Evolutionary conservation across 1,139 yeast species (phyloP), one percentile per base, ranked within the genome.

Genomic region (Taphrina flavorubra): DNA sequence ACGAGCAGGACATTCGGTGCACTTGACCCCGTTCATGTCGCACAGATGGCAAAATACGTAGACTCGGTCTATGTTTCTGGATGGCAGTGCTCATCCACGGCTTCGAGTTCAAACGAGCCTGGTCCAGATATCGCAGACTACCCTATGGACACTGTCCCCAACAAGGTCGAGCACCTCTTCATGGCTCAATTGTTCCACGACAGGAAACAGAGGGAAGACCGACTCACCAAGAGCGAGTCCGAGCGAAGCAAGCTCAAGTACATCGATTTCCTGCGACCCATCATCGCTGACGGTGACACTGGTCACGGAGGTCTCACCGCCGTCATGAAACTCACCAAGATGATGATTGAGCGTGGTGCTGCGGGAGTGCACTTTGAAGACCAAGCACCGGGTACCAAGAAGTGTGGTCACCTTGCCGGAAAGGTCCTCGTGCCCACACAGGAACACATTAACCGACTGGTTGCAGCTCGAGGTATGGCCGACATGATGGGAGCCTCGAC

Each of bases 231-330:
- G 72, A 76, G 94, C 60, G 81, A 82, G 74, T 84, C 79, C 67
- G 85, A 89, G 80, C 85, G 96, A 75, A 86, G 87, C 40, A 84
- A 86, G 76, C 76, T 81, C 58, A 80, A 80, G 70, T 77, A 81
- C 74, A 88, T 83, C 70, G 98, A 92, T 82, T 92, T 90, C 81
- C 81, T 92, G 79, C 86, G 97, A 77, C 99, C 99, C 69, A 90
- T 92, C 76, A 85, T 92, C 76, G 98, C 98, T 69, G 99, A 92
- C 79, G 99, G 95, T 74, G 99, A 92, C 80, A 94, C 98, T 72
- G 99, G 99, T 75, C 98, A 94, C 80, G 99, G 99, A 80, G 98
- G 98, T 78, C 84, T 92, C 76, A 92, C 97, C 72, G 98, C 98
- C 71, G 91, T 92, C 75, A 89, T 91, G 82, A 92, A 92, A 82